Evolutionary conservation across 2,329 filamentous ascomycete genomes (phyloP).

Genomic region (Pyricularia sp.): DNA sequence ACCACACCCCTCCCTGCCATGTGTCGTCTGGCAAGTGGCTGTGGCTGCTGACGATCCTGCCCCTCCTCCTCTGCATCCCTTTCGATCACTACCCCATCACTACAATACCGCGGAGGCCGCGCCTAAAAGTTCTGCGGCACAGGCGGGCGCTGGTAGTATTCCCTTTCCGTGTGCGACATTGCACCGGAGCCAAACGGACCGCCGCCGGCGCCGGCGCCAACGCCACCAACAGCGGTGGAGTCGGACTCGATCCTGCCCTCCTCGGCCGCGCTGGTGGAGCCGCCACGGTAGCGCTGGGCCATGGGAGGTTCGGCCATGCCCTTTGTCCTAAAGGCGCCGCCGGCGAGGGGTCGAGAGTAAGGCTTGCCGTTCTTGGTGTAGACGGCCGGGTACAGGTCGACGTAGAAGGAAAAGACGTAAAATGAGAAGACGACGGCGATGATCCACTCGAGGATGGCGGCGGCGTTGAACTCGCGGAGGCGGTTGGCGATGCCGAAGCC

Average conservation of each 20-base stretch:
- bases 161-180: neutral
- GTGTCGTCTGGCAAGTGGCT: neutral
- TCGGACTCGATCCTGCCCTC: neutral
- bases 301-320: slow-evolving; percentile 1
- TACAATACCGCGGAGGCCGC: neutral
- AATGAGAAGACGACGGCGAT: slow-evolving; percentile 80
- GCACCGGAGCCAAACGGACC: neutral
- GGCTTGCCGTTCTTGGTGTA: slow-evolving; percentile 38
- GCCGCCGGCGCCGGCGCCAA: neutral
- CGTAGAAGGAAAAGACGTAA: slow-evolving; percentile 77
- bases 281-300: neutral
- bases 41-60: neutral
- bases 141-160: neutral
- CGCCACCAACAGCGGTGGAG: slow-evolving; percentile 6
- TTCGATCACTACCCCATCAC: neutral
- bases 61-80: neutral
- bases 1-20: neutral
- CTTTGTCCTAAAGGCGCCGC: slow-evolving; percentile 5
- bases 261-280: neutral
- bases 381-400: slow-evolving; percentile 77
- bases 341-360: neutral
- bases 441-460: slow-evolving; percentile 70
- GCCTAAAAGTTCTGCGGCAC: neutral
- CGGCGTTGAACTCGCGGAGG: slow-evolving; percentile 45
- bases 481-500: slow-evolving; percentile 57